Base-by-base conservation (phyloP, 352 stramenopile species). In the Pythium phragmitis region DNA sequence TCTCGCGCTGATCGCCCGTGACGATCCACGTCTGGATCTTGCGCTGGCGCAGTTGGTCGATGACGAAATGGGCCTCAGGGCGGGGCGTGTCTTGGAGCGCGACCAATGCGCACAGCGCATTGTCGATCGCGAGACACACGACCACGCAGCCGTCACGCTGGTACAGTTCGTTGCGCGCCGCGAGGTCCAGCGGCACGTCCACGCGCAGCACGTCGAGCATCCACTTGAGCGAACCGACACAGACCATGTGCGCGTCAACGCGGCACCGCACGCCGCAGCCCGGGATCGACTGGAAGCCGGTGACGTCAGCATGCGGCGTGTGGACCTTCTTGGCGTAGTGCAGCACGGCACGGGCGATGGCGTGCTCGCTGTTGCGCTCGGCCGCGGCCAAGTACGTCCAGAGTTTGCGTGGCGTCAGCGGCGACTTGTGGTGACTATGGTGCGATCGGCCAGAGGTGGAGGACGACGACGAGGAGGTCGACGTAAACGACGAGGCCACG, bases 1-100 rank as follows among this genome's bases (percentile, higher is more conserved):
- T 92, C 16, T 78, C 75, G 19, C 70, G 74, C 43, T 91, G 80
- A 39, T 93, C 85, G n/a, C 82, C 85, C 2, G 82, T 92, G 30
- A 93, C 77, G 58, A 93, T 85, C 78, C 80, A 91, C 17, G 82
- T 67, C 56, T 91, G 77, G 55, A 93, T 76, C n/a, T 70, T 75
- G 7, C 77, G 70, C 34, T 62, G 68, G 23, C 77, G 76, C 4
- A 93, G 68, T 34, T 85, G 58, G 21, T 87, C 74, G 6, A 92
- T 70, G 19, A 90, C 78, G 47, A 68, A 65, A 16, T 63, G 72
- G 4, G 83, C 79, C 54, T 93, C 83, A 0, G 72, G 61, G 21
- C 81, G 79, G n/a, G 69, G 62, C 12, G 71, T 60, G 67, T 91
- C 80, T 16, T 72, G 72, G 4, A 93, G 51, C 9, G 76, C 85